Evolutionary conservation across 2,329 filamentous ascomycete genomes (phyloP).

Genomic region (Arthroderma sp.): DNA sequence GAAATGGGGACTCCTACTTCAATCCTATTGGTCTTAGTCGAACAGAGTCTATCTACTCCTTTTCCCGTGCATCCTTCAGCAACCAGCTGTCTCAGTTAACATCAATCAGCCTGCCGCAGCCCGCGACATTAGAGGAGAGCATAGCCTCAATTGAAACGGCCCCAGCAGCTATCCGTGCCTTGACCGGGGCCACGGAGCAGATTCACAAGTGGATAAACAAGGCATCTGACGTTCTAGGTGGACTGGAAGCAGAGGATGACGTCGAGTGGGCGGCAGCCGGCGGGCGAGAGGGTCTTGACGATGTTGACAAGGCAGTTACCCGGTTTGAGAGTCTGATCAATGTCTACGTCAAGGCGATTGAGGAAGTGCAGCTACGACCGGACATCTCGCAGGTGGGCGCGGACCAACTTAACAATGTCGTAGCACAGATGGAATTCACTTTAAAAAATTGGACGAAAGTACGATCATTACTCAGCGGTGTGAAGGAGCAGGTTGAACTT

Average conservation of each 20-base stretch:
- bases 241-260: slow-evolving; percentile 88
- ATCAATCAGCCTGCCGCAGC: slow-evolving; percentile 75
- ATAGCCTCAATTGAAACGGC: slow-evolving; percentile 78
- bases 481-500: slow-evolving; percentile 85
- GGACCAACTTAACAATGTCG: slow-evolving; percentile 59
- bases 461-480: slow-evolving; percentile 58
- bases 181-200: slow-evolving; percentile 79
- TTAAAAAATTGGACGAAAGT: slow-evolving; percentile 75
- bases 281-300: slow-evolving; percentile 44
- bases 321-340: slow-evolving; percentile 83
- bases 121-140: slow-evolving; percentile 66
- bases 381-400: slow-evolving; percentile 62
- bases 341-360: slow-evolving; percentile 88
- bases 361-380: slow-evolving; percentile 65
- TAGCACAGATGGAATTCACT: slow-evolving; percentile 80
- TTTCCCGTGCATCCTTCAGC: slow-evolving; percentile 83
- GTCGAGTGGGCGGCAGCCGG: slow-evolving; percentile 92
- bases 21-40: slow-evolving; percentile 41
- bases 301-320: slow-evolving; percentile 55
- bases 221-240: slow-evolving; percentile 74
- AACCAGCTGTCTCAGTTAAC: slow-evolving; percentile 88
- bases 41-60: slow-evolving; percentile 80
- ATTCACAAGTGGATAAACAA: slow-evolving; percentile 91
- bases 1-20: slow-evolving; percentile 29
- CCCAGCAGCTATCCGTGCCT: slow-evolving; percentile 65